Percentiles rank a stretch among this genome's conserved stretches.
Evolutionary conservation across 345 rosid species (phyloP).

Genomic region (Brassica napus): Da-Ae NC_063439.1:6345001-6345500

Average conservation of each 20-base stretch:
- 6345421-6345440: slow-evolving; percentile 37
- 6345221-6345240: slow-evolving; percentile 7
- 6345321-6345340: slow-evolving; percentile 70
- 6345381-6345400: slow-evolving; percentile 11
- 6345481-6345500: not conserved
- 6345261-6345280: slow-evolving; percentile 39
- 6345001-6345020: not conserved
- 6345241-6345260: not conserved
- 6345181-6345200: slow-evolving; percentile 78
- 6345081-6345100: not conserved
- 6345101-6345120: slow-evolving; percentile 12
- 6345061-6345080: not conserved
- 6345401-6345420: slow-evolving; percentile 39
- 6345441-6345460: slow-evolving; percentile 63
- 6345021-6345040: not conserved
- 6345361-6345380: slow-evolving; percentile 6
- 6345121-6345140: slow-evolving; percentile 67
- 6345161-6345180: slow-evolving; percentile 61
- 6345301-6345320: slow-evolving; percentile 78
- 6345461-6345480: slow-evolving; percentile 67
- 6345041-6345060: not conserved
- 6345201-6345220: slow-evolving; percentile 32
- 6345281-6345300: slow-evolving; percentile 87
- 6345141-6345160: slow-evolving; percentile 68
- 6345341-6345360: slow-evolving; percentile 68